These are phyloP conservation scores for Filobasidium wieringae DNA, from an alignment of 768 basidiomycete genomes.

Conservation along the genomic window DNA sequence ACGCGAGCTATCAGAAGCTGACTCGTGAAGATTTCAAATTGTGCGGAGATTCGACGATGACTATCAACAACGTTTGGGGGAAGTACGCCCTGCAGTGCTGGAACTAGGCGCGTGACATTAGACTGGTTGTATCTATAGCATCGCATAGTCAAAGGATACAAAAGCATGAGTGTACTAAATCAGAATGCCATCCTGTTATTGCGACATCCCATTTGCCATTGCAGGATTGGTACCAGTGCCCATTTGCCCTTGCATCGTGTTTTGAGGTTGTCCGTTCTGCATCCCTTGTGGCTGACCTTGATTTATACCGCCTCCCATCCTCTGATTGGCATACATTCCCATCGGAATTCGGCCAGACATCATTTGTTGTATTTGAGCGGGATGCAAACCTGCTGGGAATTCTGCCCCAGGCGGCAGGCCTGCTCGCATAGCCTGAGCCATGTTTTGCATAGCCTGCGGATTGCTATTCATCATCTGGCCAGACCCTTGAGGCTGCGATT, in stretches of 20 bases:
- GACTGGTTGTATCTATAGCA: background rate
- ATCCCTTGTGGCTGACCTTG: background rate
- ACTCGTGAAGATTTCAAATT: slow-evolving; percentile 18
- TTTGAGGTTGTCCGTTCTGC: background rate
- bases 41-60: slow-evolving; percentile 24
- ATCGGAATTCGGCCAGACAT: background rate
- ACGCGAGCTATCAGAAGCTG: slow-evolving; percentile 16
- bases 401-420: background rate
- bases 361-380: background rate
- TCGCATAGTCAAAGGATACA: background rate
- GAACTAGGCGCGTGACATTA: slow-evolving; percentile 3
- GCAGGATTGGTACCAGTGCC: background rate
- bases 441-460: background rate
- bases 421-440: background rate
- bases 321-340: too few species aligned
- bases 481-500: too few species aligned
- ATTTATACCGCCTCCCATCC: background rate
- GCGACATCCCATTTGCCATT: background rate
- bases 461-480: background rate
- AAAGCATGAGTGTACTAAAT: too few species aligned
- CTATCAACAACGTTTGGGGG: slow-evolving; percentile 30
- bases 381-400: background rate
- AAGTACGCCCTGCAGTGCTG: slow-evolving; percentile 27
- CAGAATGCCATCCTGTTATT: background rate
- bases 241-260: too few species aligned